Conservation (phyloP, 495 filamentous ascomycete species). For the Elaphomyces granulatus region DNA sequence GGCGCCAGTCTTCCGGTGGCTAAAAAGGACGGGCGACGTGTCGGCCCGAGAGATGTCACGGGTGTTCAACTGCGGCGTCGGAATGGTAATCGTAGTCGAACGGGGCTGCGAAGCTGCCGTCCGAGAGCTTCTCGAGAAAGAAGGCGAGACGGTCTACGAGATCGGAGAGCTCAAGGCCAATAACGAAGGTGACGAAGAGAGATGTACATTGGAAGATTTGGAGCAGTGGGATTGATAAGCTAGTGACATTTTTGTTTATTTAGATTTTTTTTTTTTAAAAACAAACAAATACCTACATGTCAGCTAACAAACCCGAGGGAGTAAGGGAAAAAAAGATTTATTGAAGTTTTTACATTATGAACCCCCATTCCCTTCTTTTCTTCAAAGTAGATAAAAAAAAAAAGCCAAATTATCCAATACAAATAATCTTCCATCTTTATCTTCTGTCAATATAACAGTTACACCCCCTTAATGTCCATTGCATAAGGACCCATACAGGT, state of each 20-base stretch:
- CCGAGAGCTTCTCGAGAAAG: constrained; percentile 33
- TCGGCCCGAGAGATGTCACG: constrained; percentile 62
- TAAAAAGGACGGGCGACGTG: constrained; percentile 64
- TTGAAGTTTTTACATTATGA: too few species aligned
- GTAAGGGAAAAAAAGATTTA: too few species aligned
- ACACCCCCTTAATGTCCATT: too few species aligned
- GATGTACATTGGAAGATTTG: constrained; percentile 54
- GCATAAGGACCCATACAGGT: too few species aligned
- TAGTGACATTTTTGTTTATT: too few species aligned
- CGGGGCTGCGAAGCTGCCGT: constrained; percentile 39
- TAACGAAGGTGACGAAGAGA: constrained; percentile 38
- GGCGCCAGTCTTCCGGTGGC: constrained; percentile 69
- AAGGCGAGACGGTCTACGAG: constrained; percentile 64
- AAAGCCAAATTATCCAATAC: too few species aligned
- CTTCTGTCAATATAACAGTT: too few species aligned
- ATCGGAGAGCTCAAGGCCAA: constrained; percentile 49
- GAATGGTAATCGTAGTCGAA: constrained; percentile 76
- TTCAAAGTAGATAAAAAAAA: too few species aligned
- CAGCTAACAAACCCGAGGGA: too few species aligned
- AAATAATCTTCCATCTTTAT: too few species aligned
- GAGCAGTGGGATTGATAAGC: constrained; percentile 45
- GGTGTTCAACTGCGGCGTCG: constrained; percentile 88
- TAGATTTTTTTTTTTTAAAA: not conserved
- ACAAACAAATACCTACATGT: not conserved
- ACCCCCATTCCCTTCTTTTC: too few species aligned